These are phyloP conservation scores for Physcomitrellopsis africana DNA, from an alignment of 225 moss, liverwort and hornwort species.

Conservation along the genomic window DNA sequence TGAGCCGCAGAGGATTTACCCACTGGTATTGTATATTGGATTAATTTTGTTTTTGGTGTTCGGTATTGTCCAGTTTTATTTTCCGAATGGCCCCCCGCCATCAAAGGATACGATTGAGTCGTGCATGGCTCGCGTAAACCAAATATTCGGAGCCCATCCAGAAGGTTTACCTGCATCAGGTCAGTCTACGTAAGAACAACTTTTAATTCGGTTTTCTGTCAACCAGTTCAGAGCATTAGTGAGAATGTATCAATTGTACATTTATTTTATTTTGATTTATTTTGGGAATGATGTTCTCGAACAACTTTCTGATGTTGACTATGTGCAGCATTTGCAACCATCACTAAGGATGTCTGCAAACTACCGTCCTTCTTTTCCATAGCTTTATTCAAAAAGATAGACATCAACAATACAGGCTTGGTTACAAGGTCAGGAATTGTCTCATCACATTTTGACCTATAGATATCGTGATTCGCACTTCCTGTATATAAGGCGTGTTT, in stretches of 20 bases:
- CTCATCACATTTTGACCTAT: constrained; percentile 9
- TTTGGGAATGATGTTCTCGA: constrained; percentile 1
- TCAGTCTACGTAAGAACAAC: constrained; percentile 32
- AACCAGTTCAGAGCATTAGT: too few relatives aligned
- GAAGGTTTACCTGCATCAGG: constrained; percentile 63
- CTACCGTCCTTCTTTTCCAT: constrained; percentile 95
- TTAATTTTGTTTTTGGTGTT: constrained; percentile 10
- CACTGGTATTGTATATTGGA: neutral
- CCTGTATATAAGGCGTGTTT: too few relatives aligned
- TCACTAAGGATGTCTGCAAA: constrained; percentile 94
- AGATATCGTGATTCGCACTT: neutral
- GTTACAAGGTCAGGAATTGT: constrained; percentile 66
- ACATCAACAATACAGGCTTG: constrained; percentile 64
- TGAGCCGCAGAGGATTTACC: neutral
- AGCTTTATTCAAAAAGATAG: constrained; percentile 90
- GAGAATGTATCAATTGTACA: too few relatives aligned
- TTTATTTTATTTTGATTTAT: neutral
- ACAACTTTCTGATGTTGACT: constrained; percentile 1
- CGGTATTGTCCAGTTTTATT: constrained; percentile 78
- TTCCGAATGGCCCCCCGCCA: constrained; percentile 94
- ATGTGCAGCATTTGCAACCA: constrained; percentile 74
- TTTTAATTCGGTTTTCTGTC: too few relatives aligned
- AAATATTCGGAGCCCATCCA: constrained; percentile 79
- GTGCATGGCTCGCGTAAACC: constrained; percentile 72
- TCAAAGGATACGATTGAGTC: constrained; percentile 87